phyloP scores from a whole-genome alignment of 2,329 filamentous ascomycete genomes.

The Gremmenia infestans region DNA sequence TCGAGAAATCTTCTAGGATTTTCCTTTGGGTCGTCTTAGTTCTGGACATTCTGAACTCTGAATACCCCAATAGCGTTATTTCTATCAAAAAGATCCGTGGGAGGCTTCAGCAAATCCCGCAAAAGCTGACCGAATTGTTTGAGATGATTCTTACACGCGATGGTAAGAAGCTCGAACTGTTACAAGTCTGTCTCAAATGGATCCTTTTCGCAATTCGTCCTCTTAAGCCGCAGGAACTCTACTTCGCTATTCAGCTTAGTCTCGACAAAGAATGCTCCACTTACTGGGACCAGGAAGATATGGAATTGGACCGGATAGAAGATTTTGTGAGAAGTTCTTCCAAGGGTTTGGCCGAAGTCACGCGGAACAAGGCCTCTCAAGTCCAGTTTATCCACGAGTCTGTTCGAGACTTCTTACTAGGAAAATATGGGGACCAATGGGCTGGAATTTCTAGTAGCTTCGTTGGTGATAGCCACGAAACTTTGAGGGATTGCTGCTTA shows the following conservation, averaged over 20 bases:
- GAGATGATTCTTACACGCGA: constrained; percentile 37
- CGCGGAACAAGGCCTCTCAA: constrained; percentile 24
- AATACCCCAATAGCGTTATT: constrained; percentile 29
- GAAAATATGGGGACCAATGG: constrained; percentile 26
- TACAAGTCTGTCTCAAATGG: constrained; percentile 47
- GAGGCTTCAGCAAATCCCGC: constrained; percentile 30
- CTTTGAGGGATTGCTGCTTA: constrained; percentile 22
- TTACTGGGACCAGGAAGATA: constrained; percentile 23
- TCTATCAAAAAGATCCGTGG: constrained; percentile 31
- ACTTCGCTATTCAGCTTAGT: constrained; percentile 18
- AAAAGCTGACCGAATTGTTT: constrained; percentile 14
- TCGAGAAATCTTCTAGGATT: constrained; percentile 16
- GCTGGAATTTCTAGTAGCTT: constrained; percentile 16
- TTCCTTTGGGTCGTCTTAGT: constrained; percentile 24
- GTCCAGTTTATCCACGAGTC: constrained; percentile 40
- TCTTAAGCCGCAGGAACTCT: constrained; percentile 21
- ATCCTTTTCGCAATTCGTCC: constrained; percentile 42
- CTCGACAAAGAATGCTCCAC: constrained; percentile 10
- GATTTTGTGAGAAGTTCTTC: constrained; percentile 36
- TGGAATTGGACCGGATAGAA: constrained; percentile 29
- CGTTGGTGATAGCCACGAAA: constrained; percentile 21
- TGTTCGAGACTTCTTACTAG: constrained; percentile 38
- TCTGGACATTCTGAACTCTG: constrained; percentile 39
- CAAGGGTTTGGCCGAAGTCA: constrained; percentile 39
- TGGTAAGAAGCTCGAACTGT: constrained; percentile 32